Base-by-base conservation (phyloP, 352 stramenopile species). In the Globisporangium splendens region DNA sequence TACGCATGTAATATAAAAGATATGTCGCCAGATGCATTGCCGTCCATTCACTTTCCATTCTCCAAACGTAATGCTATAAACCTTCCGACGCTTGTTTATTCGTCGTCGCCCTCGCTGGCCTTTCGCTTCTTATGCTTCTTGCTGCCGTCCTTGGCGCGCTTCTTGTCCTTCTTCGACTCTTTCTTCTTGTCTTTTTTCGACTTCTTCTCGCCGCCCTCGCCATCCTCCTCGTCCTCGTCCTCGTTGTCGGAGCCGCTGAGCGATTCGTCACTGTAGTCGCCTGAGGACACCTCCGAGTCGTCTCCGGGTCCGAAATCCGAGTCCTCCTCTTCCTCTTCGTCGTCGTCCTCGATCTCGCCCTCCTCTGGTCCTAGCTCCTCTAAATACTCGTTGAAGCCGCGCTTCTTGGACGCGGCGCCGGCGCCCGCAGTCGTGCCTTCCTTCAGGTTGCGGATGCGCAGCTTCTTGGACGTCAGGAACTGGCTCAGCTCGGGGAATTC, bases 381-480 rank as follows among this genome's bases (percentile, higher is more conserved):
- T 57, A 89, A 70, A 61, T 91, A 90, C 69, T 88, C 82, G 63
- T 91, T 91, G 50, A 88, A 85, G 60, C 80, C 83, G 41, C 83
- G 80, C 63, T 93, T 91, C 65, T 89, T 86, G 24, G 67, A 76
- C 50, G 80, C 81, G 6, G 43, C 53, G 6, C 65, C 57, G 46
- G 76, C 74, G 12, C 72, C 70, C 0, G 76, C 46, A 24, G 75
- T 72, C 52, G 94, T 71, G 56, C 89, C 87, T 63, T 97, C 94
- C 70, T 98, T 98, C 5, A 95, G 65, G 63, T 96, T 96, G 56
- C 79, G 81, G 65, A 99, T 97, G 17, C 81, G 86, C 65, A 98
- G 88, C 58, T 97, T 97, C 76, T 98, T 98, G 33, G 82, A 91
- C 21, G 78, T 93, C n/a, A 98, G 72, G 73, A 98, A 99, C 66